Evolutionary conservation across 1,284 basidiomycete genomes (phyloP).

Genomic region (Clitocybe nebularis): DNA sequence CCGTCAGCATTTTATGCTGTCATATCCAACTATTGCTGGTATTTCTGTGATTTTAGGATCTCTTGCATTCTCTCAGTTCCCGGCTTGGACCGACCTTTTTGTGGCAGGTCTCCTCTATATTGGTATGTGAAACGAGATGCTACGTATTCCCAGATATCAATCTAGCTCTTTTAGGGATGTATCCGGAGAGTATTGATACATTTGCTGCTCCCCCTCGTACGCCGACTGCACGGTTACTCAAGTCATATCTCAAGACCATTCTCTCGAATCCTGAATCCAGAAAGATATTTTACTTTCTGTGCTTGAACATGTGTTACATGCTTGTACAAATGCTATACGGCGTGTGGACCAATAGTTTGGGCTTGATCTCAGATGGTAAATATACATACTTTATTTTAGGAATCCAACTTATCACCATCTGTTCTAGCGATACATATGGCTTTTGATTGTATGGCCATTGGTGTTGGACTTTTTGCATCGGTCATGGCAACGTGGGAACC

Average conservation of each 20-base stretch:
- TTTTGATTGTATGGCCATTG: slow-evolving; percentile 98
- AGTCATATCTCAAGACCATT: slow-evolving; percentile 84
- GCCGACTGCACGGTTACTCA: slow-evolving; percentile 54
- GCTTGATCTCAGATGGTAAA: slow-evolving; percentile 94
- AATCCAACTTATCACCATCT: slow-evolving; percentile 4
- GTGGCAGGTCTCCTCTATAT: slow-evolving; percentile 52
- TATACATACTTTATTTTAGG: slow-evolving; percentile 1
- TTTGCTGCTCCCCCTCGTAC: slow-evolving; percentile 45
- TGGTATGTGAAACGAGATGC: slow-evolving; percentile 38
- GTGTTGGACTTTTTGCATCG: slow-evolving; percentile 91
- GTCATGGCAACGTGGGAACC: slow-evolving; percentile 98
- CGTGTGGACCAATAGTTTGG: slow-evolving; percentile 96
- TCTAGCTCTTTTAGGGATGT: slow-evolving; percentile 43
- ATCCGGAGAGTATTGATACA: slow-evolving; percentile 43
- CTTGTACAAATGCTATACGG: slow-evolving; percentile 93
- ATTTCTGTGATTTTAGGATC: slow-evolving; percentile 44
- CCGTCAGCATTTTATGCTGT: slow-evolving; percentile 49
- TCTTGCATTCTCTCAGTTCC: slow-evolving; percentile 52
- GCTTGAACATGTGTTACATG: slow-evolving; percentile 96
- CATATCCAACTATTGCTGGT: slow-evolving; percentile 46
- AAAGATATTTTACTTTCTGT: slow-evolving; percentile 95
- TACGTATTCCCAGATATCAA: background rate
- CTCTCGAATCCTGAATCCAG: slow-evolving; percentile 88
- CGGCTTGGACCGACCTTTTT: slow-evolving; percentile 50
- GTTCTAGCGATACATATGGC: slow-evolving; percentile 95